Base-by-base conservation (phyloP, 305 asterid genomes). In the Fraxinus paxiana region DNA sequence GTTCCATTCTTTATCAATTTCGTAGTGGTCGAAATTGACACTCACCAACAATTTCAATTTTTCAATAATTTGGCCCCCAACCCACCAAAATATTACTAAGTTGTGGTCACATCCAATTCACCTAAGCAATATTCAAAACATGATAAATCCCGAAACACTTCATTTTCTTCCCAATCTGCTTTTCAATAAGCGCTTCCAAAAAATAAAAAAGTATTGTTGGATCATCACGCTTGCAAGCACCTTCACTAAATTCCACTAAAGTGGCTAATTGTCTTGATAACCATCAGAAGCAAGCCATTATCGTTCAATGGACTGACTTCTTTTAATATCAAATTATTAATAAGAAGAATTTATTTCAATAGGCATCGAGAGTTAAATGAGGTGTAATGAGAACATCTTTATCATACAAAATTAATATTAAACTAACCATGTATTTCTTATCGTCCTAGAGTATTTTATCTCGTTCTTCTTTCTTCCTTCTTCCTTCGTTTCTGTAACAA, bases 141-240 rank as follows among this genome's bases (percentile, higher is more conserved):
- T 37, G 12, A 37, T 37, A 12, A 37, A 37, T 37, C 43, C 0
- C 12, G 43, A 37, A 37, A 37, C 43, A 37, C 41, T 35, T 35
- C 41, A 35, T 35, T 35, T 35, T 35, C 10, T 35, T 35, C 6
- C 10, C 41, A 35, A 35, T 35, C 7, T 35, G 9, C 10, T 35
- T 35, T 35, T 35, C 41, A 35, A 35, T 35, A 35, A 35, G 10
- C 10, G 2, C 41, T 35, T 6, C 10, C 43, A 34, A 48, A 41
- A 48, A 13, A 10, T 2, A 10, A 48, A 15, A 15, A 31, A 63
- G 12, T 22, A 69, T 13, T 35, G n/a, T 6, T 34, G 17, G n/a
- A 20, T 61, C 67, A 56, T 73, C 30, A 30, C 74, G 77, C 77
- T 82, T 78, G 73, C 51, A 78, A 73, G 77, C 85, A 78, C 79